Evolutionary conservation across 805 yeast genomes (phyloP), one percentile per base, ranked within the genome.

Genomic region (Suhomyces pyralidae): DNA sequence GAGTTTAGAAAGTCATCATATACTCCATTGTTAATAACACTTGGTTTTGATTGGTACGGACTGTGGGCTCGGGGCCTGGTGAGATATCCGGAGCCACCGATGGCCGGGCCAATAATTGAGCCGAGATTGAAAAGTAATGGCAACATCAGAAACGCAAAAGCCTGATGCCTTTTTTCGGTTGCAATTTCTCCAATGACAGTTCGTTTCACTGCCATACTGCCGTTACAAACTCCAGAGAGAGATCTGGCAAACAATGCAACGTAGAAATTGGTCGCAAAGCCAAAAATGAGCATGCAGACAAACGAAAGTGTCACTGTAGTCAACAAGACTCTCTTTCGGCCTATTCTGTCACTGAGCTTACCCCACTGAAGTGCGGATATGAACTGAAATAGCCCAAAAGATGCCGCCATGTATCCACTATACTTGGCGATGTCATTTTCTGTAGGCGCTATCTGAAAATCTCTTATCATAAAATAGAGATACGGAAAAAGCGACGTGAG

Each of bases 111-210:
- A 15, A 68, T 54, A 15, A 68, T 64, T 32, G 63, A 53, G 7
- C 73, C 73, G 22, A 69, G 58, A 54, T 68, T 69, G 64, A 65
- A 68, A 34, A 68, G 57, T n/a, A 69, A 54, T 8, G 73, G 73
- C 14, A 69, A 55, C 4, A 64, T 61, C 3, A 67, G 61, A 52
- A 68, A 68, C 5, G 72, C 73, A 8, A 68, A 45, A 1, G 68
- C 61, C 44, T 69, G 73, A 26, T 26, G 28, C 4, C 28, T 26
- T 38, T 63, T 60, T 44, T 69, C 70, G 20, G 60, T 61, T 15
- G 65, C 71, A 8, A 69, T 58, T 55, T 69, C 28, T 73, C 73
- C 72, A 32, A 68, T 64, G 40, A 66, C 55, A 3, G 73, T 69
- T 46, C 73, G 54, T 36, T 67, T 51, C 10, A 69, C 73, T 0